Conservation (phyloP, 768 basidiomycete genomes). For the Clavaria fumosa region DNA sequence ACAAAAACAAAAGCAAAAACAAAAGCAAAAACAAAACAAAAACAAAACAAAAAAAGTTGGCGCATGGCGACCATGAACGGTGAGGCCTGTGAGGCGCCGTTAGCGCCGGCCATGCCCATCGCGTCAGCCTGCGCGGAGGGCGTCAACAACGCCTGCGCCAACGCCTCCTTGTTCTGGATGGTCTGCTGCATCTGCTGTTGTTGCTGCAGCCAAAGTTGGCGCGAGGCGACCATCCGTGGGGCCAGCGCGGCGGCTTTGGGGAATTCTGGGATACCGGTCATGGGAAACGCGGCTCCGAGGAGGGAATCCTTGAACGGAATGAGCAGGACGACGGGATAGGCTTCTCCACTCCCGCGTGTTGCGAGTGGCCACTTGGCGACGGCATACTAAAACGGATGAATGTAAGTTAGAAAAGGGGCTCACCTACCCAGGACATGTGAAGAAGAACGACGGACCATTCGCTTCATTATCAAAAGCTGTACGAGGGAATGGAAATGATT, state of each 20-base stretch:
- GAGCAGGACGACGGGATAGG: constrained; percentile 20
- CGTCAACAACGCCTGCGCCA: constrained; percentile 58
- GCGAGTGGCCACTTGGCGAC: constrained; percentile 23
- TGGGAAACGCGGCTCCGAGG: constrained; percentile 23
- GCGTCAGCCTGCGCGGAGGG: constrained; percentile 56
- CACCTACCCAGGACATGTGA: no score
- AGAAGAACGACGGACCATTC: constrained; percentile 25
- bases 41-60: no score
- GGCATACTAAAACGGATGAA: constrained; percentile 21
- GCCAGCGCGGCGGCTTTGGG: constrained; percentile 13
- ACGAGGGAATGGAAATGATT: constrained; percentile 26
- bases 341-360: constrained; percentile 18
- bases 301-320: constrained; percentile 17
- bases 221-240: no score
- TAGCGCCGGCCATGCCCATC: constrained; percentile 44
- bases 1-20: no score
- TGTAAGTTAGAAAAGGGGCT: not conserved
- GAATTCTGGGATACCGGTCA: constrained; percentile 25
- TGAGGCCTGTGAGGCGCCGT: constrained; percentile 22
- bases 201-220: no score
- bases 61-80: no score
- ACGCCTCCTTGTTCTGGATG: constrained; percentile 24
- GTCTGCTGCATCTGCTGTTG: no score
- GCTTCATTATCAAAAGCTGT: constrained; percentile 26
- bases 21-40: no score